Base-by-base conservation (phyloP, 805 yeast species). In the Wickerhamiella domercqiae region DNA sequence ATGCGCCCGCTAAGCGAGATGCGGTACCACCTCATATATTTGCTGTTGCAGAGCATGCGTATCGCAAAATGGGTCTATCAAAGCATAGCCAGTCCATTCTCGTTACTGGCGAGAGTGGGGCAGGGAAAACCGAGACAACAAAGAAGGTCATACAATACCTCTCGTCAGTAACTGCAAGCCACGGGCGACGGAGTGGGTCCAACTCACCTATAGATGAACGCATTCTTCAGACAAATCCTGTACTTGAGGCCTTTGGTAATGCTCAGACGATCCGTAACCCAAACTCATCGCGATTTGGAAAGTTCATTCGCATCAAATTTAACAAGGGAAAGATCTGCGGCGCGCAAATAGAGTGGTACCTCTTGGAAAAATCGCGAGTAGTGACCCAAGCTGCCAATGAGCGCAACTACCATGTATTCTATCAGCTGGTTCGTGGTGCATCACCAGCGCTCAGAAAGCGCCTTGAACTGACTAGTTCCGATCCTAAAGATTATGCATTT, bases 21-120 rank as follows among this genome's bases (percentile, higher is more conserved):
- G 69, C 67, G 19, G 53, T 60, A 25, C 71, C 71, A 32, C 98
- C 99, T 1, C 99, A 90, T 55, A 84, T 90, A 29, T 90, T 75
- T 58, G 93, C 93, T 1, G 75, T 80, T 21, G 79, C 94, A 0
- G 94, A 90, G 51, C 73, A 73, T 34, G 93, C 97, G 1, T 81
- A 75, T 48, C 71, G 82, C 44, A 79, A 76, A 49, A 62, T 90
- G 54, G 61, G 82, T 9, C 64, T 68, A 9, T 75, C 78, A 45
- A 66, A 63, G 36, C 74, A 73, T 49, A 78, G 86, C 56, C 98
- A 90, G 61, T 76, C 93, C 9, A 83, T 90, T 39, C 64, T 90
- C 35, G 96, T 90, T n/a, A 90, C 98, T 0, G 99, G 99, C 46
- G 99, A 90, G 55, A 78, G 93, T 18, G 99, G 99, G 47, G 98